A percentile compares a stretch with the other conserved stretches of the same genome.
Evolutionary conservation across 768 basidiomycete genomes (phyloP).

Genomic region (Gloeopeniophorella convolvens): DNA sequence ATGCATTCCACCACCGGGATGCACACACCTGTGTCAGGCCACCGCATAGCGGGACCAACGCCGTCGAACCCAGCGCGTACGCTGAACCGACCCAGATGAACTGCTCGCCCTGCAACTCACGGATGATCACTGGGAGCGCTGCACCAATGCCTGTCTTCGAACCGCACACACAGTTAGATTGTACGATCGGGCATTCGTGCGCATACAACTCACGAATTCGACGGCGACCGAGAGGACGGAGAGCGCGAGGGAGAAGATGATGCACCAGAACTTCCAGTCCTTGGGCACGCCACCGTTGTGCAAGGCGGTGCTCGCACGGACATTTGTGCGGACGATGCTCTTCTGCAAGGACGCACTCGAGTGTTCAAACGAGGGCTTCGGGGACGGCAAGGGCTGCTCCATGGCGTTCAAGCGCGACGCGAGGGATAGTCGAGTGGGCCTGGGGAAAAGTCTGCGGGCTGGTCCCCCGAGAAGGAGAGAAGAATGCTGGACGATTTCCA

Average conservation of each 20-base stretch:
- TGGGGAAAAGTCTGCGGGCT: too few relatives aligned
- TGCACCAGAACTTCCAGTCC: conserved; percentile 20
- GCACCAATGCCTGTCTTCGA: conserved; percentile 21
- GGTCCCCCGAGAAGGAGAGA: too few relatives aligned
- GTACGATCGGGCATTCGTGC: background rate
- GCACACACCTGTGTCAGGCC: conserved; percentile 19
- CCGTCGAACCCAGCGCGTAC: conserved; percentile 24
- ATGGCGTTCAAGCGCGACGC: too few relatives aligned
- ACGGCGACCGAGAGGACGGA: conserved; percentile 10
- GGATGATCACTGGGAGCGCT: conserved; percentile 27
- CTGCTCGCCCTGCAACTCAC: conserved; percentile 22
- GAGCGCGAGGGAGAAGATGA: conserved; percentile 14
- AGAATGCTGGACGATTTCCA: too few relatives aligned
- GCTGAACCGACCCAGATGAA: conserved; percentile 24
- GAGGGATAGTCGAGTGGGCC: too few relatives aligned
- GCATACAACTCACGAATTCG: conserved; percentile 7
- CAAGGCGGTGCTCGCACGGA: too few relatives aligned
- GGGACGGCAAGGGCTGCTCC: too few relatives aligned
- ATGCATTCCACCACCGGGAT: background rate
- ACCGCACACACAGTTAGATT: background rate
- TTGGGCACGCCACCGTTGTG: conserved; percentile 9
- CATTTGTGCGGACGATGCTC: too few relatives aligned
- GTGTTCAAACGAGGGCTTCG: too few relatives aligned
- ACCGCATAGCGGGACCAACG: conserved; percentile 25
- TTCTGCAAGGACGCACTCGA: too few relatives aligned